A percentile compares a stretch with the other conserved stretches of the same genome.
These are phyloP conservation scores for Hypholoma sublateritium DNA, from an alignment of 768 basidiomycete genomes.

Conservation along the genomic window DNA sequence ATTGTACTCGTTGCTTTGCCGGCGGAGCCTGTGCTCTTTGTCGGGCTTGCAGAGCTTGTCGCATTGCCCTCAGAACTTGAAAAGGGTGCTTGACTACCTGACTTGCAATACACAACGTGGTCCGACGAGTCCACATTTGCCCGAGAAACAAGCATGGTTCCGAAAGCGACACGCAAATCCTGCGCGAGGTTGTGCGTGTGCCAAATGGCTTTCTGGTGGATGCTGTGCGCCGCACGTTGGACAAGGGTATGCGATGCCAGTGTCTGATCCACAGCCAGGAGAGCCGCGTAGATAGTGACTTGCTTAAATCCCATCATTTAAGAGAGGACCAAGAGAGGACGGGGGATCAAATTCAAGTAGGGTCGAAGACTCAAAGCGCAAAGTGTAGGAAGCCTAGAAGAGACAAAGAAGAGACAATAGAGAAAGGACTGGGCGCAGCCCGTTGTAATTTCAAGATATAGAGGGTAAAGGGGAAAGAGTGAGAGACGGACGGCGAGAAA, in stretches of 20 bases:
- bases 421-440: conserved; percentile 20
- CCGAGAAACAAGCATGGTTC: conserved; percentile 48
- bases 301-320: conserved; percentile 27
- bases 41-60: conserved; percentile 11
- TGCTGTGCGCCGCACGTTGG: conserved; percentile 42
- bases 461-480: conserved; percentile 2
- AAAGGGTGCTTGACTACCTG: conserved; percentile 29
- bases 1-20: conserved; percentile 6
- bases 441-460: not conserved
- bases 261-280: conserved; percentile 31
- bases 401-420: not conserved
- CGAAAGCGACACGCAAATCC: conserved; percentile 69
- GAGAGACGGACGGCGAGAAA: not conserved
- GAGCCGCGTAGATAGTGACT: conserved; percentile 34
- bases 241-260: conserved; percentile 29
- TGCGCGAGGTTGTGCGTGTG: conserved; percentile 63
- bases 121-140: conserved; percentile 22
- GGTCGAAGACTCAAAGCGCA: not conserved
- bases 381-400: not conserved
- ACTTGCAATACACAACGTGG: conserved; percentile 45
- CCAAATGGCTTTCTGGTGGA: conserved; percentile 54
- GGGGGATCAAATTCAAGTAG: not conserved
- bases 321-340: conserved; percentile 15
- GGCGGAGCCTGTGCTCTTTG: not conserved
- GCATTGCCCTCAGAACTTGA: conserved; percentile 14